These are phyloP conservation scores for Leccinum uliginosum DNA, from an alignment of 768 basidiomycete species.

Conservation along the genomic window DNA sequence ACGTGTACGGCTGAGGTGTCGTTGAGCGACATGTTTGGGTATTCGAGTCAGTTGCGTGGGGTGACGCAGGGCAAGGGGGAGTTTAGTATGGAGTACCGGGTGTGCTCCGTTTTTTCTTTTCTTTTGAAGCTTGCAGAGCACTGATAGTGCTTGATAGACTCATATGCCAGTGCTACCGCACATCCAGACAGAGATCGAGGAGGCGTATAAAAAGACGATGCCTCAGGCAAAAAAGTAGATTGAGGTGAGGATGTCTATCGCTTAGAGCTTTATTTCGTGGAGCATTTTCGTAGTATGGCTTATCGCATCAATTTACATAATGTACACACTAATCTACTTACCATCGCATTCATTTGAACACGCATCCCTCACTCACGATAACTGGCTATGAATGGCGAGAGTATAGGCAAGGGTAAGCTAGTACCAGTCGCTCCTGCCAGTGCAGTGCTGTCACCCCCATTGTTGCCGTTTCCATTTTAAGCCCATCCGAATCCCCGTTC, in stretches of 20 bases:
- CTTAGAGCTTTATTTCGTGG: slow-evolving; percentile 13
- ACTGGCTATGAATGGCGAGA: not conserved
- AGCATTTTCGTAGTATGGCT: not conserved
- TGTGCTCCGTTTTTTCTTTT: slow-evolving; percentile 20
- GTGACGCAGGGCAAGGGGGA: slow-evolving; percentile 96
- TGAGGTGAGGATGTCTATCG: slow-evolving; percentile 4
- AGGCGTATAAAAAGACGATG: slow-evolving; percentile 77
- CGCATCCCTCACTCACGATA: slow-evolving; percentile 1
- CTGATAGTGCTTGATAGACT: slow-evolving; percentile 37
- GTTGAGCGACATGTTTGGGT: slow-evolving; percentile 98
- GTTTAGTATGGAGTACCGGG: slow-evolving; percentile 79
- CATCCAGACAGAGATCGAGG: slow-evolving; percentile 85
- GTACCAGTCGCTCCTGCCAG: no score
- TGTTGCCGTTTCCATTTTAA: no score
- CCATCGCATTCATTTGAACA: slow-evolving; percentile 5
- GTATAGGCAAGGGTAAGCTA: no score
- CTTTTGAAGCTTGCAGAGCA: not conserved
- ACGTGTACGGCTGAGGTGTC: slow-evolving; percentile 88
- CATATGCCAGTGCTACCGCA: slow-evolving; percentile 83
- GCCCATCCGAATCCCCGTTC: no score
- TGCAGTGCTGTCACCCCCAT: no score
- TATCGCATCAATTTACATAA: slow-evolving; percentile 13
- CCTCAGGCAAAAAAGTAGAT: slow-evolving; percentile 67
- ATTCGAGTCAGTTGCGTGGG: slow-evolving; percentile 89
- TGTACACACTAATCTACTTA: slow-evolving; percentile 4